Evolutionary conservation across 768 basidiomycete species (phyloP).

Genomic region (Hygrophoropsis aurantiaca): DNA sequence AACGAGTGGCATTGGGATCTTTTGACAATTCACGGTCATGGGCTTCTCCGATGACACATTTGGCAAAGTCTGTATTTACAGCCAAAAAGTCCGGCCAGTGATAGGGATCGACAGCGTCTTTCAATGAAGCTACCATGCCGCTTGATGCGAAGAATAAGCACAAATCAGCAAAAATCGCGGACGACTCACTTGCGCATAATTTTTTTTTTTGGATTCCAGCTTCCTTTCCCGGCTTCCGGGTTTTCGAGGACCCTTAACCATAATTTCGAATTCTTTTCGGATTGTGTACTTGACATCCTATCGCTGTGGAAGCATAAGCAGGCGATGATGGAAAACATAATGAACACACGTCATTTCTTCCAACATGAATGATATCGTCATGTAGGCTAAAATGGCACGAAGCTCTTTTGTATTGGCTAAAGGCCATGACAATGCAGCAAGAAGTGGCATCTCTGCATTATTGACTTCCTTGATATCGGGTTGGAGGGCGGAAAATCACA

Average conservation of each 20-base stretch:
- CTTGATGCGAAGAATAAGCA: slow-evolving; percentile 9
- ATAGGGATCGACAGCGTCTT: slow-evolving; percentile 19
- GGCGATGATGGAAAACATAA: not conserved
- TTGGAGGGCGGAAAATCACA: not conserved
- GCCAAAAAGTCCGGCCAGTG: slow-evolving; percentile 28
- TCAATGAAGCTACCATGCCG: slow-evolving; percentile 22
- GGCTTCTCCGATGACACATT: slow-evolving; percentile 23
- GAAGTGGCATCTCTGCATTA: slow-evolving; percentile 24
- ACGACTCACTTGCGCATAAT: slow-evolving; percentile 22
- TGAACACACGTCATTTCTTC: slow-evolving; percentile 25
- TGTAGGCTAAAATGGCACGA: slow-evolving; percentile 24
- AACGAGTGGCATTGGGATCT: slow-evolving; percentile 8
- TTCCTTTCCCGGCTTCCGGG: slow-evolving; percentile 12
- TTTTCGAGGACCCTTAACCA: slow-evolving; percentile 24
- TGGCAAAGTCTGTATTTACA: slow-evolving; percentile 17
- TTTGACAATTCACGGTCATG: slow-evolving; percentile 22
- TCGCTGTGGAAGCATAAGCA: slow-evolving; percentile 15
- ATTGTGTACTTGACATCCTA: slow-evolving; percentile 20
- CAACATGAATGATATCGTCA: slow-evolving; percentile 30
- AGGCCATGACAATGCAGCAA: slow-evolving; percentile 24
- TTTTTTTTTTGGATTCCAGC: slow-evolving; percentile 21
- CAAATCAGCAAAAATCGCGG: not conserved
- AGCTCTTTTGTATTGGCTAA: slow-evolving; percentile 18
- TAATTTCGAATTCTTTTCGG: slow-evolving; percentile 13
- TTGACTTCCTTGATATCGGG: slow-evolving; percentile 20